These are phyloP conservation scores for Apiosordaria backusii DNA, from an alignment of 495 filamentous ascomycete species.

Conservation along the genomic window DNA sequence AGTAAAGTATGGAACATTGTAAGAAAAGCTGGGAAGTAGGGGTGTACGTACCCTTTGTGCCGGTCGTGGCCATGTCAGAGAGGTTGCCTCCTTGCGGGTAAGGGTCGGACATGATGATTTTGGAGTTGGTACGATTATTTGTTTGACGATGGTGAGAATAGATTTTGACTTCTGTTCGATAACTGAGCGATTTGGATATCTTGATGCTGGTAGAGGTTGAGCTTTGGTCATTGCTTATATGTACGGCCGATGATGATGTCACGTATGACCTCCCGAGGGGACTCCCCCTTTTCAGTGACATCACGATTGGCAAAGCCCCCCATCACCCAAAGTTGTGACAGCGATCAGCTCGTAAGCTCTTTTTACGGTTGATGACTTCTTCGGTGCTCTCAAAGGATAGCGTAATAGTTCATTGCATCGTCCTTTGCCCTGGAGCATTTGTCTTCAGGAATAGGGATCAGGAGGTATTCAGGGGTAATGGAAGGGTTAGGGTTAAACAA, in stretches of 20 bases:
- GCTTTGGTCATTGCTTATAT: not conserved
- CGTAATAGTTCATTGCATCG: too few species aligned
- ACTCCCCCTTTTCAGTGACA: not conserved
- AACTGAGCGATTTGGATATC: not conserved
- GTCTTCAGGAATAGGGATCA: too few species aligned
- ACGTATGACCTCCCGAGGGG: not conserved
- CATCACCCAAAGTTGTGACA: not conserved
- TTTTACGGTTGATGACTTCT: too few species aligned
- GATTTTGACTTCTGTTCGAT: not conserved
- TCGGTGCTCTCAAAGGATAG: too few species aligned
- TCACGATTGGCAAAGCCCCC: not conserved
- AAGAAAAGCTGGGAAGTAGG: not conserved
- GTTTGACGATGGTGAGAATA: not conserved
- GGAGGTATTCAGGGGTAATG: too few species aligned
- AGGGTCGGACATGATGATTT: constrained; percentile 18
- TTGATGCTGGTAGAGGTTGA: not conserved
- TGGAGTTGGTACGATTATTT: not conserved
- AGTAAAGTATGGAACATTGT: not conserved
- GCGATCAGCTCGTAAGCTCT: not conserved
- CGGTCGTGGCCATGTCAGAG: constrained; percentile 27
- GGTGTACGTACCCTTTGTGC: constrained; percentile 19
- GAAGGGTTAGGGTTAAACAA: too few species aligned
- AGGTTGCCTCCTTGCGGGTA: constrained; percentile 24
- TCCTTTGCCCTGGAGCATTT: too few species aligned
- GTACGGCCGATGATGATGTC: not conserved